Evolutionary conservation across 2,329 filamentous ascomycete genomes (phyloP), one percentile per base, ranked within the genome.

Genomic region (Penicillium rolfsii): DNA sequence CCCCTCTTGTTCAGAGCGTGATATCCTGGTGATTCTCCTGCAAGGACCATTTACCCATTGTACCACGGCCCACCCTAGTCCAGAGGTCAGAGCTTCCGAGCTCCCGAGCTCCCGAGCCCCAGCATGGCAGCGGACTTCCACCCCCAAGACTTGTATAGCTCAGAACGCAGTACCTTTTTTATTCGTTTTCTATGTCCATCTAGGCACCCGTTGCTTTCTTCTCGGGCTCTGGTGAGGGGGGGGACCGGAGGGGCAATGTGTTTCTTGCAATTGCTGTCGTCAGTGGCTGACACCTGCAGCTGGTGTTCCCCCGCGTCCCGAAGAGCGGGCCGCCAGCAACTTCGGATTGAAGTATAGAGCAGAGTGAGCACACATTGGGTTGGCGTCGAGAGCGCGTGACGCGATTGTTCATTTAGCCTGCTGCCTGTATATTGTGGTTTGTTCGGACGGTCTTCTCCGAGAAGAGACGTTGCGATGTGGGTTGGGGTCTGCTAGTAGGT

Each of bases 271-370:
- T 12, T 57, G 50, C 36, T 55, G 52, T 54, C 59, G 55, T 58
- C 55, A 49, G 55, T 58, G 59, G 55, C 50, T 61, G 55, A 58
- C 24, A 35, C 43, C 26, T 40, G 41, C 28, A 61, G 55, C 52
- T 52, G 14, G 55, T 30, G 40, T 26, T 19, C 12, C 22, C 50
- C 46, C 11, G 46, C 54, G 45, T 28, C 38, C 14, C 41, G 41
- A 28, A 45, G 36, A 19, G 46, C 22, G 54, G 48, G 28, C 26
- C 28, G 46, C 16, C 33, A 48, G 54, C n/a, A 24, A 46, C 4
- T 28, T 40, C 24, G 49, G 24, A 11, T 41, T 41, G 24, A 57
- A 41, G 22, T 48, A 53, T 60, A 30, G 49, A 49, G 30, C 49
- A n/a, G 19, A 19, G 48, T n/a, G 28, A 9, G 16, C n/a, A 30